Base-by-base conservation (phyloP, 2,329 filamentous ascomycete genomes). In the Fusarium secorum region DNA sequence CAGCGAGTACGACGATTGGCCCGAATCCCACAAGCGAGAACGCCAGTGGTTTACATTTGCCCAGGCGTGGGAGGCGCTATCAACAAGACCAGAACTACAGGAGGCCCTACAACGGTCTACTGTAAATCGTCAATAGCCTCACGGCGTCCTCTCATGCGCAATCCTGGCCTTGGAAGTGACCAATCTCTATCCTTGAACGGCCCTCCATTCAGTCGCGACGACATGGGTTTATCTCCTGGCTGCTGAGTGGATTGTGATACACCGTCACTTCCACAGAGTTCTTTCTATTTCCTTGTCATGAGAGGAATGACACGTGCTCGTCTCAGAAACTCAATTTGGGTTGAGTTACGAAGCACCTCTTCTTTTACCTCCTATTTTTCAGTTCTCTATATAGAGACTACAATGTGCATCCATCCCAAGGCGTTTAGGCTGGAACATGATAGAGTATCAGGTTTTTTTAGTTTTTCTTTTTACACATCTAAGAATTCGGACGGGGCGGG, bases 11-110 rank as follows among this genome's bases (percentile, higher is more conserved):
- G 85, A 86, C 20, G 89, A 95, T 64, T 99, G 96, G 96, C 96
- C 96, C 3, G 96, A 99, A 85, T 92, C 88, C 84, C 90, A 97
- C 82, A 98, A 98, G 86, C 89, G 96, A 77, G 91, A 91, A 80
- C 90, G 96, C 66, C 89, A 92, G 79, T 99, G 96, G 96, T 94
- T 97, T 81, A 91, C 90, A 55, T 98, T 93, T 79, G 83, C 87
- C 54, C 89, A 97, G 80, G 96, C 96, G n/a, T 89, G 89, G 71
- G 89, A 93, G 73, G 90, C 91, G 52, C 84, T 99, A 76, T 87
- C 89, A 73, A 87, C 89, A 67, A 88, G 96, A 62, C 95, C 95
- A 4, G 96, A 98, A 85, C 85, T 99, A 64, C 85, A 95, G 71
- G 93, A 97, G 80, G 96, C 96, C 33, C 85, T 99, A 68, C 91